Evolutionary conservation across 768 basidiomycete species (phyloP), one percentile per base, ranked within the genome.

Genomic region (Lactarius deliciosus): DNA sequence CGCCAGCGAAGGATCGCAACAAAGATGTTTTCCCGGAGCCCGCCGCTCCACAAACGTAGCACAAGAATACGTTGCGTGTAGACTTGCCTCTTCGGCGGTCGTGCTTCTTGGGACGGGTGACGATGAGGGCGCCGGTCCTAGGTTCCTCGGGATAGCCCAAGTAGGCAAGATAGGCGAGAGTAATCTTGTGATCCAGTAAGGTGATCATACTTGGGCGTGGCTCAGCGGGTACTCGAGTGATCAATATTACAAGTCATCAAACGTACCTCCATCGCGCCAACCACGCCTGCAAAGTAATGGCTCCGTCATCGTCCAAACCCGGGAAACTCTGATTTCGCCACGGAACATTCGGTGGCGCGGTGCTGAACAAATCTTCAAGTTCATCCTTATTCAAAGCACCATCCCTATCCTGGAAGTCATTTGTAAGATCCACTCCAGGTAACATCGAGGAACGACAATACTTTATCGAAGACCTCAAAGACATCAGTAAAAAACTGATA

Each of bases 401-500:
- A 74, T 99, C 96, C 78, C 94, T 89, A 75, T 98, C 96, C 93
- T 95, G 68, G 59, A 34, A 69, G 70, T 16, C 57, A 22, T 28
- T 28, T 60, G 20, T 57, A 25, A 59, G 22, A 32, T 36, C 18
- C 28, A 40, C 28, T 38, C 57, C 60, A 38, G 53, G 22, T 5
- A 55, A 41, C 40, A 18, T 15, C 40, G 30, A 34, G 15, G 1
- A 63, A 16, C 0, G 36, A 41, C 64, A 73, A n/a, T 65, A 88
- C 94, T 80, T 96, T 94, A 80, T 99, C 96, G 75, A 92, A 96
- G 5, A 88, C 88, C 77, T 97, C 92, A 74, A 98, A 99, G 43
- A 96, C 86, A 68, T 97, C 96, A 0, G 96, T 98, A 73, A 98
- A 90, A 80, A 98, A 99, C 72, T 96, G 91, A 76, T 98, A 96